A percentile compares a stretch with the other conserved stretches of the same genome.
Evolutionary conservation across 148 eudicot genomes (phyloP).

Genomic region (Rhododendron mucronatum): DNA sequence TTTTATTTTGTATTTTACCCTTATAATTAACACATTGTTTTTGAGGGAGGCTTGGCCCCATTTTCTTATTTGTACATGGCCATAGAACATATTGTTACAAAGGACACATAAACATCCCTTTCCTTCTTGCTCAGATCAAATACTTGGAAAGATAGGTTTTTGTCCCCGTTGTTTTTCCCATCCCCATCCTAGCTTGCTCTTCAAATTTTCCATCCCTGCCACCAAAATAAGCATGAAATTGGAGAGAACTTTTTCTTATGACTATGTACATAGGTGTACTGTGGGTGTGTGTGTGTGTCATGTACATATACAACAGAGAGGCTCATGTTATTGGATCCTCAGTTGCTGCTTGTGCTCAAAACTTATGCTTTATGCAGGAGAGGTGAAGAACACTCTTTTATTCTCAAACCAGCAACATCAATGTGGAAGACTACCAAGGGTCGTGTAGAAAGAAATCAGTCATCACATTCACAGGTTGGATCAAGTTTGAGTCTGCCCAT

Average conservation of each 20-base stretch:
- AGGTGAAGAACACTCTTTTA: constrained; percentile 99
- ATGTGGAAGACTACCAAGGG: constrained; percentile 44
- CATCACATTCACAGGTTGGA: constrained; percentile 36
- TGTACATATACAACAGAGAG: background rate
- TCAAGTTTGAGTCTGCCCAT: constrained; percentile 39
- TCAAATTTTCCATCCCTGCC: background rate
- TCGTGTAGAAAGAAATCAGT: constrained; percentile 27
- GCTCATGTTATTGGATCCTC: background rate
- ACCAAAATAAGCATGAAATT: background rate
- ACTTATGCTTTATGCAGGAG: constrained; percentile 48
- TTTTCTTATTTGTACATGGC: background rate
- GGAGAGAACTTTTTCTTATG: background rate
- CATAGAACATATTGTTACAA: background rate
- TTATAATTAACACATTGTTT: background rate
- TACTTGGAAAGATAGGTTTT: background rate
- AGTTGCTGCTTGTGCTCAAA: constrained; percentile 9
- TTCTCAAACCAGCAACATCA: constrained; percentile 78
- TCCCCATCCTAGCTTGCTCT: background rate
- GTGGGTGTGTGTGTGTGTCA: background rate
- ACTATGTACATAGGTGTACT: background rate
- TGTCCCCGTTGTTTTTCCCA: background rate
- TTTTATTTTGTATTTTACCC: background rate
- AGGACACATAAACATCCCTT: background rate
- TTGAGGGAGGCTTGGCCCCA: background rate
- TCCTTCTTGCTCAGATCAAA: background rate